These are phyloP conservation scores for Oryza officinalis DNA, from an alignment of 176 grass and related monocot genomes.

Conservation along the genomic window DNA sequence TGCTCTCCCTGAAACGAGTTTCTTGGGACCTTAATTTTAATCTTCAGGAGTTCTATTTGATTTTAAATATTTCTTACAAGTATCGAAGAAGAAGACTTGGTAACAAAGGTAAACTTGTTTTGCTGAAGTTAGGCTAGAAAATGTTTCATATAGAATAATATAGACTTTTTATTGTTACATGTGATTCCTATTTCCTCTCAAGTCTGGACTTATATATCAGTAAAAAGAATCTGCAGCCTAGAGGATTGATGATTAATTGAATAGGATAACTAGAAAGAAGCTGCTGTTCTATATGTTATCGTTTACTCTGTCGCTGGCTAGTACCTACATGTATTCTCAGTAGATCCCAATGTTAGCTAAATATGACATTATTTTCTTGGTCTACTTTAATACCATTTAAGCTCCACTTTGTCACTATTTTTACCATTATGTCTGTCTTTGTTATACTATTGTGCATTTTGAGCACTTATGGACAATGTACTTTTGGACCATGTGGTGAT, in stretches of 20 bases:
- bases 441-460: not conserved
- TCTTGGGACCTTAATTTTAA: not conserved
- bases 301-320: not conserved
- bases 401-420: not conserved
- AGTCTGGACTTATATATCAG: not conserved
- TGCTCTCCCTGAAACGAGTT: not conserved
- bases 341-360: not conserved
- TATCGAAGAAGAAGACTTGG: not conserved
- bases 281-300: not conserved
- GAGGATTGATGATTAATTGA: not conserved
- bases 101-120: not conserved
- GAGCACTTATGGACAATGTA: not conserved
- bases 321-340: not conserved
- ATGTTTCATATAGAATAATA: not conserved
- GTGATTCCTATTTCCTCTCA: slow-evolving; percentile 1
- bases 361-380: not conserved
- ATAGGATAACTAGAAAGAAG: not conserved
- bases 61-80: not conserved
- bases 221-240: not conserved
- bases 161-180: not conserved
- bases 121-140: not conserved
- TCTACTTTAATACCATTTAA: not conserved
- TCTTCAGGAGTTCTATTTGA: not conserved
- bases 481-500: not conserved
- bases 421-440: not conserved